A percentile compares a stretch with the other conserved stretches of the same genome.
These are phyloP conservation scores for Decorospora gaudefroyi DNA, from an alignment of 2,329 filamentous ascomycete species.

Conservation along the genomic window DNA sequence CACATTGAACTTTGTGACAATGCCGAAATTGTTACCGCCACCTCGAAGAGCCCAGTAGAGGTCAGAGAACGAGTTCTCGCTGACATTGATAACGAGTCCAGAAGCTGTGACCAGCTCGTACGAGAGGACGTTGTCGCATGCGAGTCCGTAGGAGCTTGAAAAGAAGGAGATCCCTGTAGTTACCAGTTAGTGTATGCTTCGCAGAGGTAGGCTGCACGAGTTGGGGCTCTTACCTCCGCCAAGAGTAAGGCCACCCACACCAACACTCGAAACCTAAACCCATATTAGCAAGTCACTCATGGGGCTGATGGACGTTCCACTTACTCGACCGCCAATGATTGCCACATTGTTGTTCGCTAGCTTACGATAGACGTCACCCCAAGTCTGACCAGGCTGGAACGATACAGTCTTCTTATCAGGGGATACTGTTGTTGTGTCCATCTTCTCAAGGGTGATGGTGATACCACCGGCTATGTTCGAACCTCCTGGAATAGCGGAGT, in stretches of 20 bases:
- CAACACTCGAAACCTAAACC: conserved; percentile 20
- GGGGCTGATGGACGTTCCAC: background rate
- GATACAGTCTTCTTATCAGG: conserved; percentile 31
- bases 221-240: conserved; percentile 24
- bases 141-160: conserved; percentile 28
- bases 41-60: conserved; percentile 49
- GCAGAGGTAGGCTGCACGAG: background rate
- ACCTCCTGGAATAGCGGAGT: conserved; percentile 48
- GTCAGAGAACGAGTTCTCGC: conserved; percentile 40
- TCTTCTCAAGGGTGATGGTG: conserved; percentile 49
- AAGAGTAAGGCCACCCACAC: conserved; percentile 31
- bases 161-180: conserved; percentile 32
- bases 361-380: conserved; percentile 42
- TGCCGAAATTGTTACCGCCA: conserved; percentile 45
- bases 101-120: conserved; percentile 41
- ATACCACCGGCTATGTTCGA: conserved; percentile 52
- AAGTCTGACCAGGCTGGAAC: conserved; percentile 44
- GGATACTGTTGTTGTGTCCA: conserved; percentile 36
- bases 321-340: conserved; percentile 40
- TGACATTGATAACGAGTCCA: conserved; percentile 25
- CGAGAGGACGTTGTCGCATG: conserved; percentile 42
- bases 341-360: conserved; percentile 30
- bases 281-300: background rate
- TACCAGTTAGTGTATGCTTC: background rate
- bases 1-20: conserved; percentile 39